phyloP scores from a whole-genome alignment of 768 basidiomycete genomes.

The Lepiota venenata region DNA sequence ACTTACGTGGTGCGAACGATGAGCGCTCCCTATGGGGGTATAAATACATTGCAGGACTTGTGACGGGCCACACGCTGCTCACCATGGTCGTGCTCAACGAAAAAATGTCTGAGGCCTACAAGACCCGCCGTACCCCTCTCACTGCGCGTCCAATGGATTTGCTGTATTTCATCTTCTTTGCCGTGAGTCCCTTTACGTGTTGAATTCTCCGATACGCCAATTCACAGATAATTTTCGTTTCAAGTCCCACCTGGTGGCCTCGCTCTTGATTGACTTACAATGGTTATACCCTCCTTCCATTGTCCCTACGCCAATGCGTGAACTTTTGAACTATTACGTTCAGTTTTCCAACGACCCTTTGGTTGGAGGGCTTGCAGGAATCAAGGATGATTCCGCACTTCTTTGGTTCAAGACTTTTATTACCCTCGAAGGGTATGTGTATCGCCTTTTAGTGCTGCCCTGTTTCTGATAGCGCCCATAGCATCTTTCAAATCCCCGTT shows the following conservation, averaged over 20 bases:
- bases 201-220: neutral
- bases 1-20: neutral
- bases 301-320: slow-evolving; percentile 44
- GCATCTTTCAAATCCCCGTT: slow-evolving; percentile 72
- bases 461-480: slow-evolving; percentile 17
- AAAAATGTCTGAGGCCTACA: slow-evolving; percentile 15
- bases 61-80: neutral
- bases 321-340: slow-evolving; percentile 49
- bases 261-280: slow-evolving; percentile 71
- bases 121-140: slow-evolving; percentile 31
- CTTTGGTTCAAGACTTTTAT: slow-evolving; percentile 68
- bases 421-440: slow-evolving; percentile 55
- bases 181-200: slow-evolving; percentile 35
- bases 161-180: slow-evolving; percentile 69
- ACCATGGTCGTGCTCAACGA: slow-evolving; percentile 23
- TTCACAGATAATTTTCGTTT: neutral
- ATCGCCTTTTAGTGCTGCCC: neutral
- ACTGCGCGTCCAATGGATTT: slow-evolving; percentile 59
- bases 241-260: slow-evolving; percentile 63
- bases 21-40: neutral
- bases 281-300: slow-evolving; percentile 51
- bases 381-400: slow-evolving; percentile 30
- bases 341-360: slow-evolving; percentile 64
- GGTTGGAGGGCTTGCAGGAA: slow-evolving; percentile 47
- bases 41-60: neutral